Base-by-base conservation (phyloP, 164 flowering plant species). In the Vitis rotundifolia region DNA sequence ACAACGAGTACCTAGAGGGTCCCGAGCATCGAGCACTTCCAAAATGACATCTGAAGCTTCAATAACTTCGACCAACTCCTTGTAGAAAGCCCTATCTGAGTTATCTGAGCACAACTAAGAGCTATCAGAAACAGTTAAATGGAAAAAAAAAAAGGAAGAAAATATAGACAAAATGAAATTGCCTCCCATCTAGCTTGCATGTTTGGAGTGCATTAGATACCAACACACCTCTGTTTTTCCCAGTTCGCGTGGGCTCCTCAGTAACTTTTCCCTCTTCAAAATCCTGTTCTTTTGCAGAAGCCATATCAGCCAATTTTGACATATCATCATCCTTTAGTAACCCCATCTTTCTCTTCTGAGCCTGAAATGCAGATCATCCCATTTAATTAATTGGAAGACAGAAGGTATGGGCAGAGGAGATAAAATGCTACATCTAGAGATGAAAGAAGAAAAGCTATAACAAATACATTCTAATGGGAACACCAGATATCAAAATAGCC, bases 11-110 rank as follows among this genome's bases (percentile, higher is more conserved):
- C 99, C 99, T 49, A 95, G 87, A 49, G 99, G 98, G 79, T 95
- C 99, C 9, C 99, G 87, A 56, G 98, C 98, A 91, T 95, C 99
- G 71, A 95, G 91, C 66, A 96, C 97, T 73, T 93, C 98, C 80
- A 91, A 73, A 79, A 96, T 90, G 62, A 96, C 98, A 87, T 96
- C 99, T 18, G 99, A 96, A 50, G 78, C 88, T 76, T 96, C 99
- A 74, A 96, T 85, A 59, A 96, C 98, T 73, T 93, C 91, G 47
- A 83, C 95, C 72, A 95, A 77, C 81, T 96, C 99, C 82, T 88
- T 91, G 84, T 89, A 96, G 76, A 93, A 96, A 53, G 88, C 88
- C 75, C 89, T 86, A 11, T 91, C 99, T 8, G 95, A 85, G 73
- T 76, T 84, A 71, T 88, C 98, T 91, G 81, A 16, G 57, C 47